These are phyloP conservation scores for Mycena floridula DNA, from an alignment of 768 basidiomycete species.

Conservation along the genomic window DNA sequence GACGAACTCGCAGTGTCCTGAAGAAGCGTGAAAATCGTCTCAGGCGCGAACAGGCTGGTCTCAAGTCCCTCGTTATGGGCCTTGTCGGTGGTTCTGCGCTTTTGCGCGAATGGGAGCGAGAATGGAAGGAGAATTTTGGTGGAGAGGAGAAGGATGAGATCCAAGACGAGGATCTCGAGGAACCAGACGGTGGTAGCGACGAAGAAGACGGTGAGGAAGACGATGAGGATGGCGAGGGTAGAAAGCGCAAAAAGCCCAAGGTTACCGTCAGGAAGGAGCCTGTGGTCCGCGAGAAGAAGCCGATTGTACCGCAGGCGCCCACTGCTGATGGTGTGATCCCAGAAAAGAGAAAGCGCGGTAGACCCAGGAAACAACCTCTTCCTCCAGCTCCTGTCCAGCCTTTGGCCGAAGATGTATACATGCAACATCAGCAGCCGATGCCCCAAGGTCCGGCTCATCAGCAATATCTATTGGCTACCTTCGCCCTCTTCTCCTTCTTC, in stretches of 20 bases:
- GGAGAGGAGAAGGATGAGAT: slow-evolving; percentile 71
- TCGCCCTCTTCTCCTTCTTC: slow-evolving; percentile 83
- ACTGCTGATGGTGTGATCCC: slow-evolving; percentile 30
- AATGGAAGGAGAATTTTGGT: slow-evolving; percentile 71
- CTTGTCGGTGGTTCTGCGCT: slow-evolving; percentile 72
- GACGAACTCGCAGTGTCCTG: slow-evolving; percentile 45
- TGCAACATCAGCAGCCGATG: slow-evolving; percentile 9
- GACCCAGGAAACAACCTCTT: slow-evolving; percentile 68
- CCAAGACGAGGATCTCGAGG: slow-evolving; percentile 42
- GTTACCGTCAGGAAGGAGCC: slow-evolving; percentile 40
- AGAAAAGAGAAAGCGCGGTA: slow-evolving; percentile 80
- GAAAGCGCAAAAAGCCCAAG: slow-evolving; percentile 62
- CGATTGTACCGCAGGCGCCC: slow-evolving; percentile 20
- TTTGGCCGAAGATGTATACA: slow-evolving; percentile 11
- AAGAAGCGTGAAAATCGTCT: slow-evolving; percentile 73
- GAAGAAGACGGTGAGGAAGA: slow-evolving; percentile 38
- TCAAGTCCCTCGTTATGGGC: slow-evolving; percentile 61
- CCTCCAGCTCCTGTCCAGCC: slow-evolving; percentile 28
- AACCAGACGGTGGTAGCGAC: slow-evolving; percentile 31
- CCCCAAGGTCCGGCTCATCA: slow-evolving; percentile 21
- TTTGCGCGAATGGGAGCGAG: slow-evolving; percentile 67
- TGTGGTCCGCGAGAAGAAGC: slow-evolving; percentile 29
- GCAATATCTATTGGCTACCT: slow-evolving; percentile 77
- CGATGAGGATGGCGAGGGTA: slow-evolving; percentile 44
- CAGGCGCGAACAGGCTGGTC: slow-evolving; percentile 67